Conservation (phyloP, 2,329 filamentous ascomycete species). For the Torrubiella hemipterigena region DNA sequence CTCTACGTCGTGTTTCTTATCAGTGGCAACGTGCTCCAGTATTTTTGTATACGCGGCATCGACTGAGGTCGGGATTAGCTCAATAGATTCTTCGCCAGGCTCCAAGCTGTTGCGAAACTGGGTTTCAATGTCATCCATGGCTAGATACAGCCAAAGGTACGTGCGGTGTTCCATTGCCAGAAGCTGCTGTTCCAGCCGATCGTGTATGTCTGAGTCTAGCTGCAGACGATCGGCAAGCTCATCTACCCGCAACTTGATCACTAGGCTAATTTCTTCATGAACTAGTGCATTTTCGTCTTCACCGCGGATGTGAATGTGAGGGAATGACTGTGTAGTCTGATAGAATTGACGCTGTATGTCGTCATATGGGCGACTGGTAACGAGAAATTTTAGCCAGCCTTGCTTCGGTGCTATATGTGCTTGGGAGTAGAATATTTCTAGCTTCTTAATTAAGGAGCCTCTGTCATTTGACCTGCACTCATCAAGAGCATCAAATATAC, state of each 20-base stretch:
- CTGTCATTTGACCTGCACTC: slow-evolving; percentile 18
- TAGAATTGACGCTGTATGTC: slow-evolving; percentile 12
- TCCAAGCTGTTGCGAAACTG: slow-evolving; percentile 5
- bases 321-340: background rate
- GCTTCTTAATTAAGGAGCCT: slow-evolving; percentile 10
- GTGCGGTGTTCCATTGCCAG: slow-evolving; percentile 1
- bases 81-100: slow-evolving; percentile 2
- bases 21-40: background rate
- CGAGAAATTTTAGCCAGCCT: slow-evolving; percentile 21
- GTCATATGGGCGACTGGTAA: slow-evolving; percentile 18
- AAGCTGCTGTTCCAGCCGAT: background rate
- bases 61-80: background rate
- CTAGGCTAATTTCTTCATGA: slow-evolving; percentile 10
- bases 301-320: slow-evolving; percentile 7
- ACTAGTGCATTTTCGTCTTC: slow-evolving; percentile 10
- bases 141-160: slow-evolving; percentile 1
- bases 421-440: slow-evolving; percentile 14
- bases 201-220: background rate
- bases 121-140: slow-evolving; percentile 1
- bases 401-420: background rate
- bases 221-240: slow-evolving; percentile 1
- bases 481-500: slow-evolving; percentile 27
- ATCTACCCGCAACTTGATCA: slow-evolving; percentile 7
- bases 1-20: background rate
- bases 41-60: background rate